Evolutionary conservation across 257 asterid genomes (phyloP).

Genomic region (Solanum corneliomulleri): DNA sequence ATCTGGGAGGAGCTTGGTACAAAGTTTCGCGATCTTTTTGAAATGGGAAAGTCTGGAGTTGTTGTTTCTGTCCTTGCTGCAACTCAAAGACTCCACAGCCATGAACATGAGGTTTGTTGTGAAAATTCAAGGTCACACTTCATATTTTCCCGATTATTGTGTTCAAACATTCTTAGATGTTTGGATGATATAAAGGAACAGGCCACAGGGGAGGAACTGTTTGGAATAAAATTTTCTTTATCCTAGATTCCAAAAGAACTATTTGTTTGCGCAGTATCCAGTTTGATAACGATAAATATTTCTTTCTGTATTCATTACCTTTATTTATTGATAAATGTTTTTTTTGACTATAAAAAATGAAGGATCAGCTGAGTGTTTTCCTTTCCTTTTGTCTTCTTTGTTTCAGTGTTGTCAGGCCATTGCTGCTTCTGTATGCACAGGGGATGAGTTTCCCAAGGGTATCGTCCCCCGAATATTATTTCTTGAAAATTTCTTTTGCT

Average conservation of each 20-base stretch:
- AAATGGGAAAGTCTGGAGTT: slow-evolving; percentile 80
- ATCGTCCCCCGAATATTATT: slow-evolving; percentile 61
- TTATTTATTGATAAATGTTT: not conserved
- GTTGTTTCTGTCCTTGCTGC: slow-evolving; percentile 84
- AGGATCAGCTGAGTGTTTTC: not conserved
- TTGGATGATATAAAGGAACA: not conserved
- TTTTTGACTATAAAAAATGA: not conserved
- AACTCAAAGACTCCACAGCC: slow-evolving; percentile 58
- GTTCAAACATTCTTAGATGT: not conserved
- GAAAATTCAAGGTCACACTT: not conserved
- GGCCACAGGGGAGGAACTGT: not conserved
- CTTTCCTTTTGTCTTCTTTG: not conserved
- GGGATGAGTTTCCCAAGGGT: slow-evolving; percentile 45
- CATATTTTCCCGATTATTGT: not conserved
- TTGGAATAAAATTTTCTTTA: not conserved
- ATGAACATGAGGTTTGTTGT: slow-evolving; percentile 47
- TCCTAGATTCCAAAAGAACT: not conserved
- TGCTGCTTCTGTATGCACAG: slow-evolving; percentile 57
- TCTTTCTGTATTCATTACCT: not conserved
- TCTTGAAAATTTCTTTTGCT: slow-evolving; percentile 52
- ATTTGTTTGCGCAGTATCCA: not conserved
- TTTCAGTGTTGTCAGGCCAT: slow-evolving; percentile 84
- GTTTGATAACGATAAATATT: not conserved
- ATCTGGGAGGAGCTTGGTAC: slow-evolving; percentile 74
- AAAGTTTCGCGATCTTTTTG: slow-evolving; percentile 58